Evolutionary conservation across 2,329 filamentous ascomycete species (phyloP), one percentile per base, ranked within the genome.

Genomic region (Diaporthe velutina): DNA sequence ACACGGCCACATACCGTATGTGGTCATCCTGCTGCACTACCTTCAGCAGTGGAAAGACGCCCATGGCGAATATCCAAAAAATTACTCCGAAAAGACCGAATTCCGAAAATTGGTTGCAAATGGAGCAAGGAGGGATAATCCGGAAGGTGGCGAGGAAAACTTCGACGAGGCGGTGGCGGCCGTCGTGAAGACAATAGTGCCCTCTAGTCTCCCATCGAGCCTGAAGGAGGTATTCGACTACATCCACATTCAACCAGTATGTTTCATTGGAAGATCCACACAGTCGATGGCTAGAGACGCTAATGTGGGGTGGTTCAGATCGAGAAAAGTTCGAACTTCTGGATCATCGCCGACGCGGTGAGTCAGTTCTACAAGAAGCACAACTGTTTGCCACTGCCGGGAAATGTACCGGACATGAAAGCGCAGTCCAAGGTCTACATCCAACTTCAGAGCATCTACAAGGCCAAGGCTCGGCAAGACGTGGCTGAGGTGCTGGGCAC

Each of bases 381-480:
- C 81, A 85, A 88, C 10, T 89, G 93, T 38, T 88, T 99, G 7
- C 97, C 97, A 22, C 87, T 99, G 0, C 93, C 96, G 0, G 97
- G 97, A 17, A 92, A 93, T 4, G 87, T 99, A 2, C 97, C 97
- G 2, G 97, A 99, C 83, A 99, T 99, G 97, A 99, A 99, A 86
- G 95, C 97, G 3, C 91, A 96, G 81, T 98, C 96, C 4, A 91
- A 89, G 73, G 93, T 97, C 76, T 99, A 99, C 85, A 93, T 99
- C 78, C 89, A 92, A 79, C 89, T 99, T 17, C 97, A 98, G 82
- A 96, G 94, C 79, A 91, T 98, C 75, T 99, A 98, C 90, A 98
- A 98, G 84, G 84, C 88, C 30, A 98, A 98, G 83, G 95, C 97
- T 57, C 91, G 93, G 45, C 86, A 90, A 80, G 97, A 99, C 80